Base-by-base conservation (phyloP, 352 stramenopile species). In the Sclerospora graminicola region DNA sequence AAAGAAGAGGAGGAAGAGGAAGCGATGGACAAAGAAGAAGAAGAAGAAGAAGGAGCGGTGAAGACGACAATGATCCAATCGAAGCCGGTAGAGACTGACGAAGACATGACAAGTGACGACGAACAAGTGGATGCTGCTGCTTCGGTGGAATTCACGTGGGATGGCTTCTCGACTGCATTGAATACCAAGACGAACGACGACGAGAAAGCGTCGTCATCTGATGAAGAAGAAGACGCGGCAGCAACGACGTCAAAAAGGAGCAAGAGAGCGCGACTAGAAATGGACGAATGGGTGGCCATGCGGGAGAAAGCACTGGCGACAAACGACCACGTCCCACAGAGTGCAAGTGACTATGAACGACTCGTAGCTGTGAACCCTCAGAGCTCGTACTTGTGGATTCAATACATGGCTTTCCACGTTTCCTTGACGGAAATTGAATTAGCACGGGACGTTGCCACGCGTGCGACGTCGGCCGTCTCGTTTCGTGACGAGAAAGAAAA, bases 391-490 rank as follows among this genome's bases (percentile, higher is more conserved):
- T 45, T 97, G 49, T 98, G 93, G 93, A 98, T 98, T 55, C 86
- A 95, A 56, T 98, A 97, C 74, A 98, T 98, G 93, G 94, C 94
- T 11, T 98, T 97, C 70, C 84, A 98, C 63, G 69, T 98, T 24
- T 96, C 89, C 28, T 65, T 97, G 15, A 96, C 89, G 26, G 90
- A 98, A 51, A 79, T 98, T 38, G 81, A 86, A 7, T 66, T 94
- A 33, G 93, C 92, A 21, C 83, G 93, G 8, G 88, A 94, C 56
- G 91, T 98, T 38, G 94, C 91, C 0, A 67, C 90, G 31, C 81
- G 89, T 33, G 93, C 93, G 6, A 95, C 95, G 23, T 88, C 95
- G 18, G 82, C 87, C 26, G 94, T 98, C 28, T 94, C 95, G 48
- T 97, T 97, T 65, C 83, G 90, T 28, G 74, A 98, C 45, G 93